phyloP scores from a whole-genome alignment of 257 asterid genomes.

The Galeopsis tetrahit region DNA sequence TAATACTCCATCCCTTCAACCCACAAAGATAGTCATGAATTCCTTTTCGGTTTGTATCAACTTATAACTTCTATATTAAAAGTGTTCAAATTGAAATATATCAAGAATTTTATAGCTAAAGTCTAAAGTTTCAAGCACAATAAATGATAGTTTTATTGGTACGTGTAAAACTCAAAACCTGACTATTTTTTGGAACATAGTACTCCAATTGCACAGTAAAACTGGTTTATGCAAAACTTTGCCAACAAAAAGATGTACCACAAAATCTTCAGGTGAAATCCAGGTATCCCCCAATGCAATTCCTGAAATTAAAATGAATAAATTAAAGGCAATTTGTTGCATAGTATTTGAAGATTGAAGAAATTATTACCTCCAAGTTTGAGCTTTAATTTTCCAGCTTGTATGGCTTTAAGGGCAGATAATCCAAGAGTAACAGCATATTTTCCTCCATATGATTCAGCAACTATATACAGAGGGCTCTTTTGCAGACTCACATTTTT shows the following conservation, averaged over 20 bases:
- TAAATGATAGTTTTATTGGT: too few species aligned
- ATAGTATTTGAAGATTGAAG: constrained; percentile 9
- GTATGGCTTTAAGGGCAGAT: constrained; percentile 70
- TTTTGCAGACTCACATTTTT: constrained; percentile 60
- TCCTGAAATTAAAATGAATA: constrained; percentile 43
- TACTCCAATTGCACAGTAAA: too few species aligned
- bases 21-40: too few species aligned
- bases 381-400: constrained; percentile 69
- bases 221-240: too few species aligned
- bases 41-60: too few species aligned
- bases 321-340: not conserved
- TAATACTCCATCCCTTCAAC: too few species aligned
- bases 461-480: constrained; percentile 81
- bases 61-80: too few species aligned
- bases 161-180: too few species aligned
- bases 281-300: constrained; percentile 89
- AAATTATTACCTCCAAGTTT: constrained; percentile 71
- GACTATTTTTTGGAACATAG: too few species aligned
- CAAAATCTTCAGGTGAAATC: constrained; percentile 98
- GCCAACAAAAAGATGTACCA: constrained; percentile 46
- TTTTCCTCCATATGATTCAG: constrained; percentile 97
- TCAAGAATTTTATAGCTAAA: too few species aligned
- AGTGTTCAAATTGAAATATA: too few species aligned
- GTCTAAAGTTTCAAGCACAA: too few species aligned
- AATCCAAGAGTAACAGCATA: constrained; percentile 90